Conservation (phyloP, 331 rosid genomes). For the Spiraea crenata region DNA sequence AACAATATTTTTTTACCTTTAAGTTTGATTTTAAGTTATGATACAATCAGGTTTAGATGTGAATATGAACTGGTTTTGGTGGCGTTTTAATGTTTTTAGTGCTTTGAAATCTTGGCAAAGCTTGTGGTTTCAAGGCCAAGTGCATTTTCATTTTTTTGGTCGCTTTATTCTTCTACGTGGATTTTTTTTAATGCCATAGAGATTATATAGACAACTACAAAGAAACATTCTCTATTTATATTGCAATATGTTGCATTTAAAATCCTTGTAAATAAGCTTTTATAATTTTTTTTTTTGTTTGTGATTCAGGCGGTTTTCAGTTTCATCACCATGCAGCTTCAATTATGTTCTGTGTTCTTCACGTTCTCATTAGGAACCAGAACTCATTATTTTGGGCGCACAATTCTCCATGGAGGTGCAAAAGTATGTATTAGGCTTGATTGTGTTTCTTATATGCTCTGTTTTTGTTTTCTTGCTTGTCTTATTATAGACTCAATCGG, state of each 20-base stretch:
- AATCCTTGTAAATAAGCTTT: background rate
- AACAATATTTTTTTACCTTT: background rate
- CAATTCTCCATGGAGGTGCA: slow-evolving; percentile 98
- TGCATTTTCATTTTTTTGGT: background rate
- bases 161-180: background rate
- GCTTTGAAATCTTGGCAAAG: background rate
- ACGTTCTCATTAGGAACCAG: slow-evolving; percentile 94
- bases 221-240: too few relatives aligned
- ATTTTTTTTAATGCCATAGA: background rate
- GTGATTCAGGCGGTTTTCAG: slow-evolving; percentile 83
- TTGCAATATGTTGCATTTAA: background rate
- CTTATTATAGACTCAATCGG: background rate
- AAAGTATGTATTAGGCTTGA: slow-evolving; percentile 46
- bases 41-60: background rate
- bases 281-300: background rate
- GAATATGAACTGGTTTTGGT: background rate
- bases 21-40: background rate
- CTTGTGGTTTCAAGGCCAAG: too few relatives aligned
- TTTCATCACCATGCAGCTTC: slow-evolving; percentile 97
- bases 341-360: slow-evolving; percentile 95
- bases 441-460: background rate
- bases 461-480: background rate
- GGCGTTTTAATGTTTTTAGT: background rate
- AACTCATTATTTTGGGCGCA: slow-evolving; percentile 98
- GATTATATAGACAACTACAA: background rate